These are phyloP conservation scores for Phytophthora vignae DNA, from an alignment of 352 stramenopile species.

Conservation along the genomic window DNA sequence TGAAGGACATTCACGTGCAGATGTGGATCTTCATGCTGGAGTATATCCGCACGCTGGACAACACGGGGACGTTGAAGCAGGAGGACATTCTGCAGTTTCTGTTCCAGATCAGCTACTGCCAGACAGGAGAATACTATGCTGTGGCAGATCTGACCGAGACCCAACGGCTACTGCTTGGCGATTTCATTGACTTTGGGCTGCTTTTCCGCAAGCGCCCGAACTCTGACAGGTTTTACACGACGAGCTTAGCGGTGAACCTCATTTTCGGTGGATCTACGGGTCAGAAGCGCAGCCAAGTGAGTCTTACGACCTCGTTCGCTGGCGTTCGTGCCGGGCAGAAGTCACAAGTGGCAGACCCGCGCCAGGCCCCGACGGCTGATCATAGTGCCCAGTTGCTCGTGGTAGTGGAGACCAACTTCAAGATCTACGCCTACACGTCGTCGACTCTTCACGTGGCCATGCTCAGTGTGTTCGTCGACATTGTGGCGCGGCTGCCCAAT, in stretches of 20 bases:
- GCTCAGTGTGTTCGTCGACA: conserved; percentile 93
- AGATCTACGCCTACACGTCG: conserved; percentile 91
- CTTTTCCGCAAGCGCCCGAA: conserved; percentile 71
- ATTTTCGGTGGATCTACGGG: conserved; percentile 86
- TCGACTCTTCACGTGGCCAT: conserved; percentile 93
- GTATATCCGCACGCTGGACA: conserved; percentile 89
- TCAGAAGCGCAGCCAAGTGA: conserved; percentile 63
- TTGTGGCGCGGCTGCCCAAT: conserved; percentile 91
- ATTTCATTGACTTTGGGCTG: conserved; percentile 91
- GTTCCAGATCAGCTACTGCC: conserved; percentile 91
- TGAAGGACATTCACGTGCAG: conserved; percentile 93
- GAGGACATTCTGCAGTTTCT: conserved; percentile 92
- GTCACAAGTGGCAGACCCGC: conserved; percentile 52
- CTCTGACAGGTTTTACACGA: conserved; percentile 89
- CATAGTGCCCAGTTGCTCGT: conserved; percentile 46
- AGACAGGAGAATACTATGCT: conserved; percentile 88
- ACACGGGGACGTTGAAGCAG: conserved; percentile 71
- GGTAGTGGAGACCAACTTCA: conserved; percentile 77
- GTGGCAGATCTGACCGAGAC: conserved; percentile 78
- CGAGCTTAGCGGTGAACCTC: conserved; percentile 89
- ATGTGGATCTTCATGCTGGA: conserved; percentile 94
- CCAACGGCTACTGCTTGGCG: conserved; percentile 77
- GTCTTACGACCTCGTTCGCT: conserved; percentile 58
- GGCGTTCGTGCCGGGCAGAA: conserved; percentile 48
- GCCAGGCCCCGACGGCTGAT: conserved; percentile 41